phyloP scores from a whole-genome alignment of 129 eudicot genomes.

The Tagetes erecta region DNA sequence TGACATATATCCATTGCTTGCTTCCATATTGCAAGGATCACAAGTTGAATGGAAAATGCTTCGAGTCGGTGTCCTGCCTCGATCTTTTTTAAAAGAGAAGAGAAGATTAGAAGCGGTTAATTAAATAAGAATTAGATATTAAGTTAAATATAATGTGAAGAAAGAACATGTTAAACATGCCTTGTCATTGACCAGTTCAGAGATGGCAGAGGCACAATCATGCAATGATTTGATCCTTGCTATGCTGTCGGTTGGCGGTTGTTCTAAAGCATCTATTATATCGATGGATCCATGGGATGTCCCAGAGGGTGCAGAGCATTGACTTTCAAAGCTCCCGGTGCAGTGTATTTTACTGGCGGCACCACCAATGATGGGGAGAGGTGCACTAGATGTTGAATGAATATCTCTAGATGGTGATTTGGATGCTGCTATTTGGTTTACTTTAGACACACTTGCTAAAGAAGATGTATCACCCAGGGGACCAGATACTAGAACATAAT shows the following conservation, averaged over 20 bases:
- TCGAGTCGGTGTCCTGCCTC: slow-evolving; percentile 64
- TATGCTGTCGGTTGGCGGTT: slow-evolving; percentile 71
- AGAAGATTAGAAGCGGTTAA: slow-evolving; percentile 20
- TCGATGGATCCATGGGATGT: slow-evolving; percentile 68
- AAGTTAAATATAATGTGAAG: neutral
- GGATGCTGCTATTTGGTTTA: slow-evolving; percentile 37
- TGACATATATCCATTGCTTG: slow-evolving; percentile 92
- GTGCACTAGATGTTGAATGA: slow-evolving; percentile 46
- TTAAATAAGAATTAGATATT: slow-evolving; percentile 5
- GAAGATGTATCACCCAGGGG: slow-evolving; percentile 67
- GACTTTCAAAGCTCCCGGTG: slow-evolving; percentile 61
- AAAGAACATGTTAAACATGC: slow-evolving; percentile 30
- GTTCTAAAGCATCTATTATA: slow-evolving; percentile 57
- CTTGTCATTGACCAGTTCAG: slow-evolving; percentile 82
- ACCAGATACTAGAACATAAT: slow-evolving; percentile 84
- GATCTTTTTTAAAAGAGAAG: slow-evolving; percentile 36
- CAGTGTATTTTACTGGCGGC: slow-evolving; percentile 35
- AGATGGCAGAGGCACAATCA: slow-evolving; percentile 70
- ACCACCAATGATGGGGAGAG: slow-evolving; percentile 56
- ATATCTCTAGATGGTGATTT: slow-evolving; percentile 43
- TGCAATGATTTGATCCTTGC: slow-evolving; percentile 74
- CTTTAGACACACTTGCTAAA: slow-evolving; percentile 51
- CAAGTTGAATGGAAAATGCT: slow-evolving; percentile 91
- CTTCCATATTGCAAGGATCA: slow-evolving; percentile 94
- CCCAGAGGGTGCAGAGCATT: slow-evolving; percentile 66